phyloP scores from a whole-genome alignment of 176 grass and related monocot genomes.

The Aegilops sharonensis region DNA sequence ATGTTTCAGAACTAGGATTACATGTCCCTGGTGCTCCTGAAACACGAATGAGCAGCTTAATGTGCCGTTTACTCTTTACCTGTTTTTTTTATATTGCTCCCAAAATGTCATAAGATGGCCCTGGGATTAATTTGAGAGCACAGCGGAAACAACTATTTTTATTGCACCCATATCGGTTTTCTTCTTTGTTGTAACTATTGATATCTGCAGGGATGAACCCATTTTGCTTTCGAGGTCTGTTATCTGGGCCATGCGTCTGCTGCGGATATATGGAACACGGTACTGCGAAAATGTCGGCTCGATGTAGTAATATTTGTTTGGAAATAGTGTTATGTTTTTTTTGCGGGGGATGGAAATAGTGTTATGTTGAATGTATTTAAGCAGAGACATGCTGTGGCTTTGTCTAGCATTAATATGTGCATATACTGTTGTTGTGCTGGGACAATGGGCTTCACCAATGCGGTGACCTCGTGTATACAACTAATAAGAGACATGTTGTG shows the following conservation, averaged over 20 bases:
- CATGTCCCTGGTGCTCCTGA: background rate
- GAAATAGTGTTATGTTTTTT: background rate
- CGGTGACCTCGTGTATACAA: background rate
- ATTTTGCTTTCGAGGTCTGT: background rate
- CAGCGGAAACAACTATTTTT: background rate
- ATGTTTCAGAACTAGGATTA: background rate
- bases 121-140: too few species aligned
- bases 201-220: constrained; percentile 1
- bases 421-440: background rate
- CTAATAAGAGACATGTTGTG: background rate
- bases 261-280: background rate
- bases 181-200: background rate
- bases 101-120: background rate
- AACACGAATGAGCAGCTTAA: background rate
- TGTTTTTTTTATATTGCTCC: background rate
- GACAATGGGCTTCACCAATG: background rate
- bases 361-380: background rate
- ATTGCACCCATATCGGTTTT: background rate
- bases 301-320: background rate
- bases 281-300: background rate
- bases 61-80: background rate
- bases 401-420: background rate
- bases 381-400: background rate
- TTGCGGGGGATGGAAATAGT: background rate
- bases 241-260: background rate